phyloP scores from a whole-genome alignment of 2,329 filamentous ascomycete species.

The Aspergillus ustus region DNA sequence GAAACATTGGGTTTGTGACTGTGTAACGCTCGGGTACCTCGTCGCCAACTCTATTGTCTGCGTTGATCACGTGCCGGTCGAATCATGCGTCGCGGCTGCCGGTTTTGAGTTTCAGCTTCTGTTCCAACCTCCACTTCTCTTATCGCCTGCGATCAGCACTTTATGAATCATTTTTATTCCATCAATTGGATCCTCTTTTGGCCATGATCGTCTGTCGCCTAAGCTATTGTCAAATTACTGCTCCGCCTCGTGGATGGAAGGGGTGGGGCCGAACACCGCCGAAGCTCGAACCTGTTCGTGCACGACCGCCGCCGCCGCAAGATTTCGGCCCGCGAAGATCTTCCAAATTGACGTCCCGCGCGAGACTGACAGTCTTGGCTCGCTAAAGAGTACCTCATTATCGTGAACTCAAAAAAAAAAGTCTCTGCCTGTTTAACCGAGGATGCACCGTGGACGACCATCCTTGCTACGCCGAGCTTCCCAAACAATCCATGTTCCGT shows the following conservation, averaged over 20 bases:
- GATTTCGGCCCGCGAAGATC: neutral
- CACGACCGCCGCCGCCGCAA: neutral
- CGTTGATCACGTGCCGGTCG: neutral
- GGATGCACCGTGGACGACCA: neutral
- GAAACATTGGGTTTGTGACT: neutral
- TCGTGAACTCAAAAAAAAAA: neutral
- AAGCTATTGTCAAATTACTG: neutral
- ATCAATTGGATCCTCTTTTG: neutral
- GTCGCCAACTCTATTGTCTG: neutral
- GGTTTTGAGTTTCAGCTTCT: neutral
- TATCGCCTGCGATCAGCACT: neutral
- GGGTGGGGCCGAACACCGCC: neutral
- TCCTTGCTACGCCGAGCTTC: neutral
- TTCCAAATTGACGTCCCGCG: neutral
- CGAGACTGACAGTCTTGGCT: neutral
- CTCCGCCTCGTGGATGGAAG: neutral
- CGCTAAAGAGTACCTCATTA: neutral
- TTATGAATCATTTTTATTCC: neutral
- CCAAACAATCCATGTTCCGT: too few relatives aligned
- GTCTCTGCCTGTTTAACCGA: neutral
- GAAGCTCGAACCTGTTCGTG: neutral
- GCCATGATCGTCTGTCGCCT: neutral
- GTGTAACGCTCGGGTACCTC: neutral
- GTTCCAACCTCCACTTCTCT: neutral
- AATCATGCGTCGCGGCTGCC: neutral